Percentiles rank a stretch among this genome's conserved stretches.
Evolutionary conservation across 1,284 basidiomycete genomes (phyloP).

Genomic region (Papiliotrema nemorosa): DNA sequence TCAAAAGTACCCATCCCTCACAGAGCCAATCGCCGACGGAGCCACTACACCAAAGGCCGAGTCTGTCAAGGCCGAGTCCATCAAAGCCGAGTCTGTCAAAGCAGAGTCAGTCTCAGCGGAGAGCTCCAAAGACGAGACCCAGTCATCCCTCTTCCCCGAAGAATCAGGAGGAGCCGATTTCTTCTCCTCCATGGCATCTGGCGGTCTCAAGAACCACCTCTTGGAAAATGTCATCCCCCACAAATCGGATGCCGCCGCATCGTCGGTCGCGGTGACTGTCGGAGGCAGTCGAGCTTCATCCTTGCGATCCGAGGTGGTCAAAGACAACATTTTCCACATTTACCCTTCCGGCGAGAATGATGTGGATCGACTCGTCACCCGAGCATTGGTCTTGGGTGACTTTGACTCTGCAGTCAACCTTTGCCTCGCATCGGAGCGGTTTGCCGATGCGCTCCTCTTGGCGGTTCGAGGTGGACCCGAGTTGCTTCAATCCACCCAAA

Average conservation of each 20-base stretch:
- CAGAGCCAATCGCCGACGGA: conserved; percentile 50
- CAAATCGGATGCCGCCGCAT: conserved; percentile 70
- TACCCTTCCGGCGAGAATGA: conserved; percentile 86
- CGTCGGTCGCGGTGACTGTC: conserved; percentile 86
- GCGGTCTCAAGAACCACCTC: conserved; percentile 56
- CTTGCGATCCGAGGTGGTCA: conserved; percentile 66
- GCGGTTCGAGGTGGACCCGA: conserved; percentile 88
- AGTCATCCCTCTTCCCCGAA: conserved; percentile 72
- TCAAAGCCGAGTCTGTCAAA: conserved; percentile 56
- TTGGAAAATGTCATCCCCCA: conserved; percentile 70
- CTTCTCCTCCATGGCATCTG: conserved; percentile 71
- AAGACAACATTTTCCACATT: conserved; percentile 77
- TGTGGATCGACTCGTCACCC: conserved; percentile 82
- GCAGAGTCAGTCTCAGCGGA: conserved; percentile 56
- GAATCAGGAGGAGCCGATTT: conserved; percentile 62
- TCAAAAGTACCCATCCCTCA: conserved; percentile 57
- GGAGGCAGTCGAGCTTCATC: conserved; percentile 82
- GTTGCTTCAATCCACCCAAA: conserved; percentile 84
- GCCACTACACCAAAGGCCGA: conserved; percentile 41
- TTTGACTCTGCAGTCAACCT: conserved; percentile 89
- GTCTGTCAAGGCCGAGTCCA: conserved; percentile 68
- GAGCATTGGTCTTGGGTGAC: conserved; percentile 90
- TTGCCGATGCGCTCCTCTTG: conserved; percentile 89
- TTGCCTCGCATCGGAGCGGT: conserved; percentile 83
- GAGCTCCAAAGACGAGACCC: conserved; percentile 62